Percentiles rank a stretch among this genome's conserved stretches.
Evolutionary conservation across 2,329 filamentous ascomycete species (phyloP).

Genomic region (Neofusicoccum ribis): DNA sequence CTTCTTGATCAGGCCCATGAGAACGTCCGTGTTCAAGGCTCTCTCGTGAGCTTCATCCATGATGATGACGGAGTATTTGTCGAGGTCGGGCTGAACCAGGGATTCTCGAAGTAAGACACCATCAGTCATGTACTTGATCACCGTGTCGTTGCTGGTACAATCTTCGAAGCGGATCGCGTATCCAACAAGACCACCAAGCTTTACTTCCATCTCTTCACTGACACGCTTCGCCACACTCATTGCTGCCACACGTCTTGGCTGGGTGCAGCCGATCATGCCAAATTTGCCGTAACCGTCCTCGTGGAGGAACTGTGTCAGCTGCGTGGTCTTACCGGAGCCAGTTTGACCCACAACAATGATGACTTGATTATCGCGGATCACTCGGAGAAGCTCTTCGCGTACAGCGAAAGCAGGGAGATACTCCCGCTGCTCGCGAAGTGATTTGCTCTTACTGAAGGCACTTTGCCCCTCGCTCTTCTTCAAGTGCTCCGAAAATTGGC

Average conservation of each 20-base stretch:
- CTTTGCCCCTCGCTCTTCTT: slow-evolving; percentile 83
- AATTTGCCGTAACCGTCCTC: slow-evolving; percentile 89
- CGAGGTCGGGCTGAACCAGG: slow-evolving; percentile 85
- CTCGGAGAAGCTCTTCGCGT: slow-evolving; percentile 83
- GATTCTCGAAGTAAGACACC: slow-evolving; percentile 92
- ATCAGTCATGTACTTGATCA: slow-evolving; percentile 99
- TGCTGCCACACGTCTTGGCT: slow-evolving; percentile 91
- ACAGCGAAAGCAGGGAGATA: slow-evolving; percentile 95
- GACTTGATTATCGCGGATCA: slow-evolving; percentile 96
- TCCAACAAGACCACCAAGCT: slow-evolving; percentile 81
- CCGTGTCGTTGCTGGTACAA: slow-evolving; percentile 91
- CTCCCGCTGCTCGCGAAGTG: slow-evolving; percentile 85
- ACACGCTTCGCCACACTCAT: slow-evolving; percentile 99
- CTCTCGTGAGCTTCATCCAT: slow-evolving; percentile 99
- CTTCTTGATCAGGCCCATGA: slow-evolving; percentile 98
- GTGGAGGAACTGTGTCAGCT: slow-evolving; percentile 92
- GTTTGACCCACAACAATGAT: slow-evolving; percentile 97
- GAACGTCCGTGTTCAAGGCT: slow-evolving; percentile 91
- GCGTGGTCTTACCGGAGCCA: slow-evolving; percentile 95
- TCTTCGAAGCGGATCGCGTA: slow-evolving; percentile 99
- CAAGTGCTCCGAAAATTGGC: slow-evolving; percentile 87
- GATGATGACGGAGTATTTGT: slow-evolving; percentile 96
- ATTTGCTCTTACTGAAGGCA: slow-evolving; percentile 90
- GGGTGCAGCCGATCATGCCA: slow-evolving; percentile 94
- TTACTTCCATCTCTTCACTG: slow-evolving; percentile 96